Conservation (phyloP, 2,329 filamentous ascomycete genomes). For the Arthrobotrys pseudoclavata region DNA sequence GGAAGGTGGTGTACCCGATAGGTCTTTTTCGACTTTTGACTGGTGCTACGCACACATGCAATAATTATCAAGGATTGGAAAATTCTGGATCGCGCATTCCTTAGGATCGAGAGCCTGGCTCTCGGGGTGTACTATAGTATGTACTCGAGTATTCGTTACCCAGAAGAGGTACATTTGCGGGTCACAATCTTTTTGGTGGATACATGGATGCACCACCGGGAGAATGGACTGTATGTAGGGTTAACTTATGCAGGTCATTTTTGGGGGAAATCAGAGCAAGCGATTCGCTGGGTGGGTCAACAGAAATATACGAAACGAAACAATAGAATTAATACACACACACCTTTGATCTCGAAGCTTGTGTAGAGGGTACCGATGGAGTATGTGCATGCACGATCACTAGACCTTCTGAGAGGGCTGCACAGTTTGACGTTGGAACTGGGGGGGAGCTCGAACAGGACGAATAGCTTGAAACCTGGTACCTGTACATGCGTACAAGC, state of each 20-base stretch:
- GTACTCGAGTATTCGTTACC: constrained; percentile 1
- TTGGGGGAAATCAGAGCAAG: constrained; percentile 22
- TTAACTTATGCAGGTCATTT: constrained; percentile 51
- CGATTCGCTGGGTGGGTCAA: constrained; percentile 26
- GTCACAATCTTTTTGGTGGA: neutral
- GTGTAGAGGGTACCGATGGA: constrained; percentile 36
- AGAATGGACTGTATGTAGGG: constrained; percentile 44
- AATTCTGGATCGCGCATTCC: constrained; percentile 22
- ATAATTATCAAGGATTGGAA: constrained; percentile 6
- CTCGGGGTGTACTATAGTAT: neutral
- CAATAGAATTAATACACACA: neutral
- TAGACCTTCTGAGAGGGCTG: constrained; percentile 36
- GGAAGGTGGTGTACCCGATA: constrained; percentile 29
- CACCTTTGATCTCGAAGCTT: constrained; percentile 2
- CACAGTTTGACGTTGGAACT: constrained; percentile 39
- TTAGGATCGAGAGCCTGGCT: constrained; percentile 5
- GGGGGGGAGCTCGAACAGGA: constrained; percentile 28
- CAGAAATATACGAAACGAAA: constrained; percentile 4
- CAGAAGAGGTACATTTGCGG: constrained; percentile 3
- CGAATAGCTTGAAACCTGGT: constrained; percentile 36
- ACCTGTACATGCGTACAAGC: constrained; percentile 27
- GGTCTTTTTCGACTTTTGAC: constrained; percentile 18
- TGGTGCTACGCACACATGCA: constrained; percentile 34
- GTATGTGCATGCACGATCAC: constrained; percentile 41
- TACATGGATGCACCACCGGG: constrained; percentile 23